phyloP scores from a whole-genome alignment of 768 basidiomycete genomes.

The Neoboletus magnificus region DNA sequence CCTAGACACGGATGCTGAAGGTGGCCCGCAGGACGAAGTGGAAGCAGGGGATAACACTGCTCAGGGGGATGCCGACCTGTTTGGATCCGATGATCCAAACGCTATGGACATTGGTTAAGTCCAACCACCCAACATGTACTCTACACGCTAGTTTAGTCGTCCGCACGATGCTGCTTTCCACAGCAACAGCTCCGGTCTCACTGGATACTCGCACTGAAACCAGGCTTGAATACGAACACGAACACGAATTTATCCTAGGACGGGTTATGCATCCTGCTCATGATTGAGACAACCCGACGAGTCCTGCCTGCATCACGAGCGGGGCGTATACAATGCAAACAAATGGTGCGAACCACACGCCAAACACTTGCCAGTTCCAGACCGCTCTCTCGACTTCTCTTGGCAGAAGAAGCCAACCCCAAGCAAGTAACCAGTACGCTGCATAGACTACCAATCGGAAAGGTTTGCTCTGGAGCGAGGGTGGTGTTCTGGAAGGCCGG shows the following conservation, averaged over 20 bases:
- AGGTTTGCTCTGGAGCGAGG: slow-evolving; percentile 25
- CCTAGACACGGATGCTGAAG: slow-evolving; percentile 41
- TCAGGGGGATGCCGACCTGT: slow-evolving; percentile 34
- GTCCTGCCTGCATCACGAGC: slow-evolving; percentile 65
- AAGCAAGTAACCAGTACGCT: slow-evolving; percentile 46
- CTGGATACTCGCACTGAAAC: neutral
- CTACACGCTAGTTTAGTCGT: neutral
- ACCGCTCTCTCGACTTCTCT: slow-evolving; percentile 49
- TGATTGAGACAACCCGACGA: slow-evolving; percentile 42
- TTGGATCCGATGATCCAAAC: slow-evolving; percentile 47
- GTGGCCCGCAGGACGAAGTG: slow-evolving; percentile 36
- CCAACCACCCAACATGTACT: neutral
- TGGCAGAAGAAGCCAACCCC: slow-evolving; percentile 55
- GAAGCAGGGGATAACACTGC: slow-evolving; percentile 24
- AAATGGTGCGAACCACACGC: slow-evolving; percentile 82
- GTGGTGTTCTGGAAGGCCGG: slow-evolving; percentile 6
- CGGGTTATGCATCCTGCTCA: neutral
- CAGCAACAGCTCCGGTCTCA: neutral
- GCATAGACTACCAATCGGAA: slow-evolving; percentile 17
- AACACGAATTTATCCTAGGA: neutral
- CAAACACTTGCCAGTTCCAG: slow-evolving; percentile 76
- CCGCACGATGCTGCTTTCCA: neutral
- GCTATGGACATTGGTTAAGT: slow-evolving; percentile 33
- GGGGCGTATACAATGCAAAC: slow-evolving; percentile 77
- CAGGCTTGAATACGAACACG: neutral